Percentiles rank a stretch among this genome's conserved stretches.
Evolutionary conservation across 345 rosid species (phyloP).

Genomic region (Limnanthes douglasii): DNA sequence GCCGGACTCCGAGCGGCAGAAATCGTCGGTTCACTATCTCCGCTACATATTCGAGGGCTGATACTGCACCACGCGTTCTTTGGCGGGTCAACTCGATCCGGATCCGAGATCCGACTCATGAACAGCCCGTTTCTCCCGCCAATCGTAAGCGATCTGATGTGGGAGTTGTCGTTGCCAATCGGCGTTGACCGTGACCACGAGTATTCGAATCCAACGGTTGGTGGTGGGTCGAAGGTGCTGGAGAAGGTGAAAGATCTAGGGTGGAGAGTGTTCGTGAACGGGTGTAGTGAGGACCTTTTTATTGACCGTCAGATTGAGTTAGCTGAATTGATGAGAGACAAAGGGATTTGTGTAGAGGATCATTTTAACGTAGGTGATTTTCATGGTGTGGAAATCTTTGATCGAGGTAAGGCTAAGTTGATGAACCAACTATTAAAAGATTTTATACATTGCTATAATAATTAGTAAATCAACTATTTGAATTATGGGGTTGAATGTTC

Average conservation of each 20-base stretch:
- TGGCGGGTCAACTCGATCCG: slow-evolving; percentile 29
- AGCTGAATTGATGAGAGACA: slow-evolving; percentile 20
- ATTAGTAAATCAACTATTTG: no score
- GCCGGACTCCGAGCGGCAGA: slow-evolving; percentile 21
- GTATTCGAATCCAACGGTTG: slow-evolving; percentile 34
- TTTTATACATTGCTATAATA: no score
- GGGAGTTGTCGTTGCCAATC: slow-evolving; percentile 36
- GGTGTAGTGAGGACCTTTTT: slow-evolving; percentile 31
- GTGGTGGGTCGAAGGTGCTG: slow-evolving; percentile 12
- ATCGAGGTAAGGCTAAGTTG: slow-evolving; percentile 10
- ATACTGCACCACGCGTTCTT: slow-evolving; percentile 47
- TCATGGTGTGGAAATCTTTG: slow-evolving; percentile 18
- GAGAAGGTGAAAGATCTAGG: slow-evolving; percentile 11
- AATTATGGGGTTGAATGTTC: no score
- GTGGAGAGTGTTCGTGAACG: slow-evolving; percentile 29
- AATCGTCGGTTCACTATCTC: slow-evolving; percentile 7
- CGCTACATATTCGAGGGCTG: slow-evolving; percentile 49
- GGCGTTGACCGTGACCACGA: slow-evolving; percentile 43
- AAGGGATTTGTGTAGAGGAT: slow-evolving; percentile 19
- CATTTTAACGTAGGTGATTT: slow-evolving; percentile 17
- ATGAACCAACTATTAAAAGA: no score
- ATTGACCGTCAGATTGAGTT: slow-evolving; percentile 31
- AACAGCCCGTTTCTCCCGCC: slow-evolving; percentile 18
- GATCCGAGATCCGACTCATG: slow-evolving; percentile 24
- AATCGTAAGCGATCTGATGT: slow-evolving; percentile 20